Conservation (phyloP, 1,284 basidiomycete genomes). For the Puccinia horiana region DNA sequence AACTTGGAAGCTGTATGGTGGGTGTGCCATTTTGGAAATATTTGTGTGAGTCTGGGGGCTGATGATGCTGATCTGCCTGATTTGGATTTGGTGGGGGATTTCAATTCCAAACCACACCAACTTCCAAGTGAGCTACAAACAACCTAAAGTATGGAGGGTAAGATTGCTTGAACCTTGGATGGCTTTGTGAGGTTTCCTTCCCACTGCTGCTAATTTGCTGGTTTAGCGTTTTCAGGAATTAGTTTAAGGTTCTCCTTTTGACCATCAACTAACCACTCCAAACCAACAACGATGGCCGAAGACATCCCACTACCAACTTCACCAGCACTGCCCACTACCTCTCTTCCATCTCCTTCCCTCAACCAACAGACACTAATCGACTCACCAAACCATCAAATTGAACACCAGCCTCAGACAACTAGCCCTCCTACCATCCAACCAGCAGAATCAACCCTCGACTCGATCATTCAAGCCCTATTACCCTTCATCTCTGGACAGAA, state of each 20-base stretch:
- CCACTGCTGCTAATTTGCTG: no score
- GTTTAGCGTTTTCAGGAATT: no score
- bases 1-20: no score
- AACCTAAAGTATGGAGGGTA: no score
- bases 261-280: background rate
- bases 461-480: slow-evolving; percentile 17
- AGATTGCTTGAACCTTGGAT: no score
- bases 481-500: slow-evolving; percentile 20
- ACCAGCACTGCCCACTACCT: background rate
- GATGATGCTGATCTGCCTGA: no score
- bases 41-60: no score
- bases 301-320: slow-evolving; percentile 18
- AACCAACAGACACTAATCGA: background rate
- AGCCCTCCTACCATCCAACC: background rate
- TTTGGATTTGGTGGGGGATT: no score
- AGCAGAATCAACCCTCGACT: background rate
- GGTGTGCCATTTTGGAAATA: no score
- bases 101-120: no score
- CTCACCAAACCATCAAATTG: background rate
- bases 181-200: no score
- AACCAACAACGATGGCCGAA: background rate
- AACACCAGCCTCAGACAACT: background rate
- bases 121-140: no score
- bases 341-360: background rate
- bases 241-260: background rate